Base-by-base conservation (phyloP, 1,284 basidiomycete genomes). In the Pholiota adiposa region DNA sequence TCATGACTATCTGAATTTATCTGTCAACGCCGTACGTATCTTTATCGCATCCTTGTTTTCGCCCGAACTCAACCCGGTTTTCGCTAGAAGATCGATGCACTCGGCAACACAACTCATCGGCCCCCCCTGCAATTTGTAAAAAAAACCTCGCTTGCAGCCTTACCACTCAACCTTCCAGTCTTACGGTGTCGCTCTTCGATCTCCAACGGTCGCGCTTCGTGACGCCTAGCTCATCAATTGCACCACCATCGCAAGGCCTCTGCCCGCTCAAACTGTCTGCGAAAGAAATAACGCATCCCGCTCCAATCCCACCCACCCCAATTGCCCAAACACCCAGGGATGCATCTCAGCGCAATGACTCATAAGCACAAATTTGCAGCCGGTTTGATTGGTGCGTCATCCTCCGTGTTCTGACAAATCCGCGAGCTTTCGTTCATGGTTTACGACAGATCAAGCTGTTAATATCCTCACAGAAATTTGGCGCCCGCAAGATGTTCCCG, bases 121-220 rank as follows among this genome's bases (percentile, higher is more conserved):
- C 86, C 44, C 84, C 85, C 51, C 83, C 85, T 67, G 84, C 86
- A 12, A 82, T 88, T 59, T 83, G 86, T 67, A 77, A 83, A 50
- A 77, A 86, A 72, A n/a, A n/a, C 77, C 85, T 68, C 86, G 88
- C 67, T 91, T 89, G 88, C 89, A 92, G 75, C 89, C 89, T 63
- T 91, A 91, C 73, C 75, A 64, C 64, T 74, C 70, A 63, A 74
- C 70, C 55, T 74, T n/a, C n/a, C n/a, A n/a, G n/a, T n/a, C n/a
- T n/a, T n/a, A 75, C 48, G 64, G 75, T 21, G 8, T 43, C 52
- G 74, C 79, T 50, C 74, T 78, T 65, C 77, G 76, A 67, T 80
- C 84, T 40, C 77, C 82, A 52, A 74, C 81, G 33, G 66, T 77
- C 61, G 63, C 77, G 82, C 77, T 76, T 85, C 63, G 78, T 83